A percentile compares a stretch with the other conserved stretches of the same genome.
Evolutionary conservation across 2,329 filamentous ascomycete species (phyloP).

Genomic region (Neoarthrinium moseri): DNA sequence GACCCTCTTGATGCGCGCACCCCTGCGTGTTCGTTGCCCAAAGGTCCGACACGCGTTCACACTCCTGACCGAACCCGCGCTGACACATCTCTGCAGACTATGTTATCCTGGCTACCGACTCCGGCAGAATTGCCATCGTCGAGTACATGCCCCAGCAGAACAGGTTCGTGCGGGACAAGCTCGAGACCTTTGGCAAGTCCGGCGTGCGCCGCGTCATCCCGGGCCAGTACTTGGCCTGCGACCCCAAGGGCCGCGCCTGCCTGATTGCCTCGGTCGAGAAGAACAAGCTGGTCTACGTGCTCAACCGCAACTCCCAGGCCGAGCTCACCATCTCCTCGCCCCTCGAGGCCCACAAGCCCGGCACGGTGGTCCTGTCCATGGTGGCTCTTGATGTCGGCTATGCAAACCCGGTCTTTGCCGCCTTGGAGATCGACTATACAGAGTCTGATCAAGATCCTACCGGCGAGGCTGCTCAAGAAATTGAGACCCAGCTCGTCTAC

Average conservation of each 20-base stretch:
- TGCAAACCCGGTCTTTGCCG: slow-evolving; percentile 94
- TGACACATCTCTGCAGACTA: slow-evolving; percentile 65
- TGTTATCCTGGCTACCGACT: slow-evolving; percentile 93
- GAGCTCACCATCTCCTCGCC: slow-evolving; percentile 97
- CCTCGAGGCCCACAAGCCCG: slow-evolving; percentile 90
- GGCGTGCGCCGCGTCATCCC: slow-evolving; percentile 90
- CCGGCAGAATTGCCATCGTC: slow-evolving; percentile 88
- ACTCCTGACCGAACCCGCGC: slow-evolving; percentile 12
- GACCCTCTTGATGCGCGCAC: slow-evolving; percentile 17
- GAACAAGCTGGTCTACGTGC: slow-evolving; percentile 98
- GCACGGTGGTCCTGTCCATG: slow-evolving; percentile 85
- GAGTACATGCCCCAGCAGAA: slow-evolving; percentile 88
- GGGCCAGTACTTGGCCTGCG: slow-evolving; percentile 91
- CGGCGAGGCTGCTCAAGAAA: slow-evolving; percentile 74
- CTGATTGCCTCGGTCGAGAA: slow-evolving; percentile 94
- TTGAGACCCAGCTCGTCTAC: slow-evolving; percentile 91
- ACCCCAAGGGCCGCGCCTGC: slow-evolving; percentile 93
- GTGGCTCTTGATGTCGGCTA: slow-evolving; percentile 93
- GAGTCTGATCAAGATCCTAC: slow-evolving; percentile 89
- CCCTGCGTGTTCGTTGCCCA: slow-evolving; percentile 18
- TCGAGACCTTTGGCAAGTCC: slow-evolving; percentile 98
- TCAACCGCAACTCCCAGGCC: slow-evolving; percentile 92
- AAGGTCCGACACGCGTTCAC: slow-evolving; percentile 13
- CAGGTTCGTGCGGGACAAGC: slow-evolving; percentile 82
- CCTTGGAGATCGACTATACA: slow-evolving; percentile 89